Percentiles rank a stretch among this genome's conserved stretches.
Conservation (phyloP, 805 yeast species). For the Pichia manshurica region DNA sequence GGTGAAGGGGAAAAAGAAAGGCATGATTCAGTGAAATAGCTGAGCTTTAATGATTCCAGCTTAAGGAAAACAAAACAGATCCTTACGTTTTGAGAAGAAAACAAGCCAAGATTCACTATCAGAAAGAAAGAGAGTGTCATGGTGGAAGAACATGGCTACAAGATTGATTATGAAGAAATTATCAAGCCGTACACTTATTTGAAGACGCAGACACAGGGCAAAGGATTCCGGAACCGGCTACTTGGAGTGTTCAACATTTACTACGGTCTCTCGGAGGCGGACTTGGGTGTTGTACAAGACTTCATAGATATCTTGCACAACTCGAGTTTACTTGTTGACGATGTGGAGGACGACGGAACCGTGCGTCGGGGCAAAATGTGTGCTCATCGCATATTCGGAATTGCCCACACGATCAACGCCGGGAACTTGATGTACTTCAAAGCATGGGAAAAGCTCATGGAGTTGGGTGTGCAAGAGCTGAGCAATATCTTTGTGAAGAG, state of each 20-base stretch:
- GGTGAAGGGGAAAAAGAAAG: too few species aligned
- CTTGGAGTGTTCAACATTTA: slow-evolving; percentile 51
- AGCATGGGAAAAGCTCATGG: slow-evolving; percentile 47
- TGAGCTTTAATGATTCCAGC: too few species aligned
- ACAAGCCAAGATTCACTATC: too few species aligned
- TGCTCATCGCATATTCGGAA: slow-evolving; percentile 73
- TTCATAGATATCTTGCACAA: slow-evolving; percentile 59
- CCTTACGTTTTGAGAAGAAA: too few species aligned
- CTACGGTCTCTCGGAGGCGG: slow-evolving; percentile 36
- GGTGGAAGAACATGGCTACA: too few species aligned
- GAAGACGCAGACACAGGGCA: slow-evolving; percentile 44
- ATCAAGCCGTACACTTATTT: slow-evolving; percentile 48
- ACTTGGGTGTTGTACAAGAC: slow-evolving; percentile 36
- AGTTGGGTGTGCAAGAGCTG: slow-evolving; percentile 19
- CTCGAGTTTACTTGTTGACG: slow-evolving; percentile 72
- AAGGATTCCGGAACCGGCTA: slow-evolving; percentile 45
- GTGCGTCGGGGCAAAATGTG: slow-evolving; percentile 73
- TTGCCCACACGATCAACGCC: slow-evolving; percentile 74
- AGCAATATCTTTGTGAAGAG: slow-evolving; percentile 55
- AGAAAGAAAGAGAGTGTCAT: too few species aligned
- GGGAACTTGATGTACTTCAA: slow-evolving; percentile 78
- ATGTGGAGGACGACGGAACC: slow-evolving; percentile 74
- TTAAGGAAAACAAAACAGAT: too few species aligned
- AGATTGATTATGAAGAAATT: slow-evolving; percentile 21
- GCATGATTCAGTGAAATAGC: too few species aligned